Evolutionary conservation across 768 basidiomycete species (phyloP), one percentile per base, ranked within the genome.

Genomic region (Russula brevipes): DNA sequence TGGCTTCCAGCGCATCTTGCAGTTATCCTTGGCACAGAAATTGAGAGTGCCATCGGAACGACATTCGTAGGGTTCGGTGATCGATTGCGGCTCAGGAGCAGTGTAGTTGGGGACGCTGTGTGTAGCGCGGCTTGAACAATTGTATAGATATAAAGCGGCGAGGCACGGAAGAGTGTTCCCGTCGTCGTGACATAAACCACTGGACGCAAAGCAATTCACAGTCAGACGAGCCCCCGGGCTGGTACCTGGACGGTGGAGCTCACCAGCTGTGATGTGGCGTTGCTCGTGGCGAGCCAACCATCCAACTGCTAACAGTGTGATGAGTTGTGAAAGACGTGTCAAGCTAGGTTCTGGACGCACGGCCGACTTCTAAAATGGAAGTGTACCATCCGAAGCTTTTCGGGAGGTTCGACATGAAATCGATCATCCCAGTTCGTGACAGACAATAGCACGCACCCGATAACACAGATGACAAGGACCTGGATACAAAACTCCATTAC

Each of bases 41-140:
- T 61, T n/a, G 5, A 70, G 62, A 33, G 47, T 49, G 11, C 66
- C 69, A 39, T 69, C 63, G 24, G 38, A 42, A 46, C 63, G 42
- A 19, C 65, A 69, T 50, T 70, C 69, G 35, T 65, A 65, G 12
- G 69, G 66, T 44, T 61, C 66, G 10, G 56, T 59, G 24, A 70
- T 49, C 12, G 51, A 24, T n/a, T 57, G 60, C 2, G 51, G 72
- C 61, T 24, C 72, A 47, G 71, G 74, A 70, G 59, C 76, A 74
- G 54, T 68, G 50, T 69, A 66, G 38, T 51, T 17, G 17, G 69
- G 69, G 39, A 69, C 59, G 33, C 64, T 66, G 33, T 69, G 69
- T 6, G 61, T 69, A 5, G 67, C 36, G 17, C 65, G 60, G 44
- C 56, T 51, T 24, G 56, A 59, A 57, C 69, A 69, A 30, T 54